Evolutionary conservation across 805 yeast species (phyloP).

Genomic region (Saccharomyces paradoxus): DNA sequence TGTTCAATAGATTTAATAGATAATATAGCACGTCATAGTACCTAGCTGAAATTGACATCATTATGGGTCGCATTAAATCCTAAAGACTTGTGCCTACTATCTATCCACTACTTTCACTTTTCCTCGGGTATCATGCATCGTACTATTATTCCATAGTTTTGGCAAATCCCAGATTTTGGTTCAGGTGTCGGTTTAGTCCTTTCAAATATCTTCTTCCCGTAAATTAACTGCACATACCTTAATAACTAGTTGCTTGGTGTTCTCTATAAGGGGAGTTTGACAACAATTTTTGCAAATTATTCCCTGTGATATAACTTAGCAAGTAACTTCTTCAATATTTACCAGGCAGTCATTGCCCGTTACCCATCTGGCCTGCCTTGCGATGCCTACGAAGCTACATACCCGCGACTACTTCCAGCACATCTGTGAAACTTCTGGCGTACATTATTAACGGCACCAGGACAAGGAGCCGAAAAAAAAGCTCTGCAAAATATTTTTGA

Average conservation of each 20-base stretch:
- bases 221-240: background rate
- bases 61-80: background rate
- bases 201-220: background rate
- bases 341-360: background rate
- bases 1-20: background rate
- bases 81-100: background rate
- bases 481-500: background rate
- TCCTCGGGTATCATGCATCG: background rate
- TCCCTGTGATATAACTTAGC: too few species aligned
- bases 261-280: background rate
- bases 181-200: background rate
- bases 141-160: background rate
- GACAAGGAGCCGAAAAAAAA: slow-evolving; percentile 32
- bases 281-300: background rate
- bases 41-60: background rate
- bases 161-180: background rate
- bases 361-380: background rate
- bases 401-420: background rate
- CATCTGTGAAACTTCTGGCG: background rate
- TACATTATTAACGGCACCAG: background rate
- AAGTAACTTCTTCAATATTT: background rate
- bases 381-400: background rate
- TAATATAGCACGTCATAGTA: background rate
- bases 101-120: background rate
- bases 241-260: background rate